These are phyloP conservation scores for Puccinia triticina DNA, from an alignment of 1,284 basidiomycete genomes.

Conservation along the genomic window DNA sequence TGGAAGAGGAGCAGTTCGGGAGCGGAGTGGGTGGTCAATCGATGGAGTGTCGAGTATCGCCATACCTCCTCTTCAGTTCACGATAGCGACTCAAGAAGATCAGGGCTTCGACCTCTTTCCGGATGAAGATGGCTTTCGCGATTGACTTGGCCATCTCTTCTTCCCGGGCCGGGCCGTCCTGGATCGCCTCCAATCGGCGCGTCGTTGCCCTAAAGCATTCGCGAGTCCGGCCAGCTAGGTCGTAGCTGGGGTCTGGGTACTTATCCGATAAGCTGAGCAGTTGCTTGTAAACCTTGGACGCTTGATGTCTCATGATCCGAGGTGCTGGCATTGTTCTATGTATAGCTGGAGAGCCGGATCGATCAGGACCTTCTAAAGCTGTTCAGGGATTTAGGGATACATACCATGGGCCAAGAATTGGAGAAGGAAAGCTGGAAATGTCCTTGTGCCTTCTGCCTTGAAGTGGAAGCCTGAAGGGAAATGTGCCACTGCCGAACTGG, in stretches of 20 bases:
- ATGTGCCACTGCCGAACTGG: no score
- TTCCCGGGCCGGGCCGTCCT: slow-evolving; percentile 8
- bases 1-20: background rate
- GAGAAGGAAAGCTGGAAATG: no score
- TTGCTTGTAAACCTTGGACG: slow-evolving; percentile 45
- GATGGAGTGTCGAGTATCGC: slow-evolving; percentile 42
- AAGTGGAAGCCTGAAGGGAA: no score
- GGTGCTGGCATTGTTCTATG: background rate
- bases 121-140: slow-evolving; percentile 43
- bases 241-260: slow-evolving; percentile 42
- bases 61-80: slow-evolving; percentile 48
- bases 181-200: slow-evolving; percentile 8
- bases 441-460: no score
- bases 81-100: slow-evolving; percentile 48
- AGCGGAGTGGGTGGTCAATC: background rate
- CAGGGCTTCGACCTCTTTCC: slow-evolving; percentile 48
- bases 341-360: no score
- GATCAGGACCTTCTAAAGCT: no score
- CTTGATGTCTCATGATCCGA: slow-evolving; percentile 17
- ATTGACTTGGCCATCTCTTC: slow-evolving; percentile 47
- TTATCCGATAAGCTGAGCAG: slow-evolving; percentile 32
- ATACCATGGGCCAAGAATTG: no score
- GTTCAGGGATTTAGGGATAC: no score
- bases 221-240: slow-evolving; percentile 26
- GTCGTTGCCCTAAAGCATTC: slow-evolving; percentile 40